Percentiles rank a stretch among this genome's conserved stretches.
These are phyloP conservation scores for Pouteria glomerata DNA, from an alignment of 148 eudicot genomes.

Conservation along the genomic window DNA sequence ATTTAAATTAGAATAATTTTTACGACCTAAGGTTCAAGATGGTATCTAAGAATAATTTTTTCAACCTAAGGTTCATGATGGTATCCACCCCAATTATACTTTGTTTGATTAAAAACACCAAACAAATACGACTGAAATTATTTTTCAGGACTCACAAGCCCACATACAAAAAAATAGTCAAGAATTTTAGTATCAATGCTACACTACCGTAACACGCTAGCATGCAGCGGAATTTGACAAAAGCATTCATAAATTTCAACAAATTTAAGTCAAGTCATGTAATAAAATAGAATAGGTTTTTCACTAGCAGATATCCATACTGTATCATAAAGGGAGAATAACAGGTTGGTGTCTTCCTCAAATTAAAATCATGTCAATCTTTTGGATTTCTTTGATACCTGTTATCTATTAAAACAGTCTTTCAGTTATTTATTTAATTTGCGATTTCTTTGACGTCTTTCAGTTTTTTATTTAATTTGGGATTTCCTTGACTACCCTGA, in stretches of 20 bases:
- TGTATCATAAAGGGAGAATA: too few relatives aligned
- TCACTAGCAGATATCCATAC: too few relatives aligned
- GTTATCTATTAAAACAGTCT: too few relatives aligned
- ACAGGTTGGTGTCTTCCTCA: too few relatives aligned
- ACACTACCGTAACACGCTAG: background rate
- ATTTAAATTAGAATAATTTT: background rate
- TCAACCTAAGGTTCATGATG: background rate
- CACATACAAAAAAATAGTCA: background rate
- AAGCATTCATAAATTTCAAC: background rate
- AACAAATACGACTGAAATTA: background rate
- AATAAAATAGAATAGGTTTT: too few relatives aligned
- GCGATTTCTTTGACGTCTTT: too few relatives aligned
- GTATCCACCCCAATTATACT: background rate
- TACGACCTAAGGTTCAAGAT: background rate
- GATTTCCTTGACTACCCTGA: too few relatives aligned
- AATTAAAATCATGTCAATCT: too few relatives aligned
- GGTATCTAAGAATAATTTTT: background rate
- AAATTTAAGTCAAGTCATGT: too few relatives aligned
- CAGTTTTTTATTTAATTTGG: too few relatives aligned
- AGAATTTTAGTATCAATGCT: background rate
- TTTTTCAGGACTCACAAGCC: conserved; percentile 1
- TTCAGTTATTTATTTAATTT: too few relatives aligned
- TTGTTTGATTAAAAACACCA: background rate
- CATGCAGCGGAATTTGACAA: background rate
- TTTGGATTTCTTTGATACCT: too few relatives aligned